These are phyloP conservation scores for Epichloe coenophiala DNA, from an alignment of 2,329 filamentous ascomycete species.

Conservation along the genomic window DNA sequence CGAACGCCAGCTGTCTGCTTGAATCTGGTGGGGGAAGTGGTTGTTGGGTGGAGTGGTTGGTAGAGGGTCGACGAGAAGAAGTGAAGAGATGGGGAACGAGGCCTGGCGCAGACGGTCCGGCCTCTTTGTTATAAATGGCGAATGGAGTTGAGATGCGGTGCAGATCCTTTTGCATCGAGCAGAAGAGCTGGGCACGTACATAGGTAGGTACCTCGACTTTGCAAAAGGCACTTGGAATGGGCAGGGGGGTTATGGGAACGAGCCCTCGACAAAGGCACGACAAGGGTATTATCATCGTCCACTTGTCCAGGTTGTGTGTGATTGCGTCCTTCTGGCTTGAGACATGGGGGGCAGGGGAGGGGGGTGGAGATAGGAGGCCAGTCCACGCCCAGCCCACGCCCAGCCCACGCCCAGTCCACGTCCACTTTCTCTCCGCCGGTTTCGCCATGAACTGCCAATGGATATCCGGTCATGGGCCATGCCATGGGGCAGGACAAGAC, in stretches of 20 bases:
- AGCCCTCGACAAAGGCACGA: not conserved
- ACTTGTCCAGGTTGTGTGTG: not conserved
- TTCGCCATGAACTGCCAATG: not conserved
- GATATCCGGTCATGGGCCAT: not conserved
- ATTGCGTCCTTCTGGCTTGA: not conserved
- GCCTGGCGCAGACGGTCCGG: constrained; percentile 9
- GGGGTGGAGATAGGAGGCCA: not conserved
- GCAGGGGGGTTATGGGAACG: constrained; percentile 1
- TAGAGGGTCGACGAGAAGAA: not conserved
- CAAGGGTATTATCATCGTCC: not conserved
- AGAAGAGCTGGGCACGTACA: not conserved
- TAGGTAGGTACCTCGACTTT: not conserved
- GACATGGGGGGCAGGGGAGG: not conserved
- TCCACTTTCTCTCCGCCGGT: not conserved
- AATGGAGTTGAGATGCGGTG: constrained; percentile 8
- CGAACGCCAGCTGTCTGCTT: constrained; percentile 2
- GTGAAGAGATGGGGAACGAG: constrained; percentile 2
- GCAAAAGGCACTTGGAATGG: not conserved
- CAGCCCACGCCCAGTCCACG: not conserved
- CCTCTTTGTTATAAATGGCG: constrained; percentile 11
- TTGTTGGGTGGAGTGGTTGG: too few relatives aligned
- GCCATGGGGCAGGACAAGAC: not conserved
- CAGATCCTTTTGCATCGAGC: constrained; percentile 4
- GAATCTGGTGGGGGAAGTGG: constrained; percentile 7
- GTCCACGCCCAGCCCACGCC: too few relatives aligned